These are phyloP conservation scores for Exophiala xenobiotica DNA, from an alignment of 2,329 filamentous ascomycete genomes.

Conservation along the genomic window DNA sequence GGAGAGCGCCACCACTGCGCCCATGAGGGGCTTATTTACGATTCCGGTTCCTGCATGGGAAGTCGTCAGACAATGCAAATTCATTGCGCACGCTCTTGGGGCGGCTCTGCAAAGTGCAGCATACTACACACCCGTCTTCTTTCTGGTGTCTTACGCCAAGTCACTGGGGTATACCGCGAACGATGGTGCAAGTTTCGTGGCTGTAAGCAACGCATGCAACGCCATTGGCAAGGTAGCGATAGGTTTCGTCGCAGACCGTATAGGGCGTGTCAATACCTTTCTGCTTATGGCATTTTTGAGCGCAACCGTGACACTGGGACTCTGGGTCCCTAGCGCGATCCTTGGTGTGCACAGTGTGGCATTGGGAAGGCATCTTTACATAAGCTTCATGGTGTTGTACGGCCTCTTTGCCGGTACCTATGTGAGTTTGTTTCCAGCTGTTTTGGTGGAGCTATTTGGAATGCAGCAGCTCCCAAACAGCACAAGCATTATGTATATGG, in stretches of 20 bases:
- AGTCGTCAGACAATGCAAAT: conserved; percentile 35
- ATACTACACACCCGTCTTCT: conserved; percentile 40
- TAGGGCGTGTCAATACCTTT: conserved; percentile 40
- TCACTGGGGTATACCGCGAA: conserved; percentile 38
- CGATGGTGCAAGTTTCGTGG: conserved; percentile 39
- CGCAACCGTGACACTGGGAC: conserved; percentile 26
- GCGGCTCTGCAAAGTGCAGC: conserved; percentile 39
- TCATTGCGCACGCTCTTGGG: conserved; percentile 37
- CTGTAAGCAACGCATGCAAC: conserved; percentile 41
- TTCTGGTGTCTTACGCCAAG: conserved; percentile 38
- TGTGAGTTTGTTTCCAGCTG: conserved; percentile 40
- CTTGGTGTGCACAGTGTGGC: conserved; percentile 14
- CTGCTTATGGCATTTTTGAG: conserved; percentile 33
- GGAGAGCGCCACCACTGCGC: not conserved
- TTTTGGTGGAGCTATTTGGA: conserved; percentile 40
- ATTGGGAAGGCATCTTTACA: conserved; percentile 18
- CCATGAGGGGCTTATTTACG: conserved; percentile 11
- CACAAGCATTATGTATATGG: conserved; percentile 38
- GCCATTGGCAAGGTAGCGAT: conserved; percentile 39
- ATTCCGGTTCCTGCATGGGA: conserved; percentile 37
- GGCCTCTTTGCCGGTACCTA: conserved; percentile 40
- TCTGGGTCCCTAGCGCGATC: conserved; percentile 31
- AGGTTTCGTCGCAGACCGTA: conserved; percentile 38
- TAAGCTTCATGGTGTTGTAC: conserved; percentile 34
- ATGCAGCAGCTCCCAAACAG: conserved; percentile 38